phyloP scores from a whole-genome alignment of 2,329 filamentous ascomycete species.

The Davidsoniella eucalypti region DNA sequence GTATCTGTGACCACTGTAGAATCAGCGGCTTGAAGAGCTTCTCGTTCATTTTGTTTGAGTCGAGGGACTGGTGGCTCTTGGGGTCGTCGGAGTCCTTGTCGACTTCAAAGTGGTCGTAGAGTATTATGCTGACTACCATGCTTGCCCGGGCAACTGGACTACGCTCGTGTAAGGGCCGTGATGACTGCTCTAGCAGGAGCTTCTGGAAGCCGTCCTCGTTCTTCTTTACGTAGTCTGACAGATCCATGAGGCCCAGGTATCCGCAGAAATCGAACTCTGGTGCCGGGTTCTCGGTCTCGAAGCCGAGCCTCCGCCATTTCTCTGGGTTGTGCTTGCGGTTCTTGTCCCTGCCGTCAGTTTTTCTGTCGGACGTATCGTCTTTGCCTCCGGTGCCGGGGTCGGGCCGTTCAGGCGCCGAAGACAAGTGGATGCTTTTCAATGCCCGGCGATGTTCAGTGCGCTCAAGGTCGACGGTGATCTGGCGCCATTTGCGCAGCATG shows the following conservation, averaged over 20 bases:
- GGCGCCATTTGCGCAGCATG: slow-evolving; percentile 72
- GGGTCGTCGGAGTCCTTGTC: slow-evolving; percentile 65
- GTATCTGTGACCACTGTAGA: slow-evolving; percentile 82
- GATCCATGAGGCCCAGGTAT: slow-evolving; percentile 92
- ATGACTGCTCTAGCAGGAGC: slow-evolving; percentile 74
- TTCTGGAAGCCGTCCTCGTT: slow-evolving; percentile 90
- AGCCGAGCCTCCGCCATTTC: slow-evolving; percentile 86
- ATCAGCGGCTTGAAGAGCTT: slow-evolving; percentile 73
- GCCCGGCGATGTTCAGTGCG: slow-evolving; percentile 75
- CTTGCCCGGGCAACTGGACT: slow-evolving; percentile 82
- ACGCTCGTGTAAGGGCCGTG: slow-evolving; percentile 50
- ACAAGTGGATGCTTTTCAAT: slow-evolving; percentile 69
- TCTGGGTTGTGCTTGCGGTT: slow-evolving; percentile 65
- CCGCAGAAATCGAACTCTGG: slow-evolving; percentile 74
- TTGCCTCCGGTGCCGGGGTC: slow-evolving; percentile 24
- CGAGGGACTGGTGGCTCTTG: slow-evolving; percentile 57
- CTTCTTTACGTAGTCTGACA: slow-evolving; percentile 83
- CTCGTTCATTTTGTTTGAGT: slow-evolving; percentile 65
- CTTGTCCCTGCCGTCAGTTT: slow-evolving; percentile 31
- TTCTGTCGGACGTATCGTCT: slow-evolving; percentile 18
- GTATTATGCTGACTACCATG: slow-evolving; percentile 66
- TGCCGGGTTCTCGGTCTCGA: slow-evolving; percentile 75
- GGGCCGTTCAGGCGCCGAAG: slow-evolving; percentile 51
- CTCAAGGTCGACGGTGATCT: slow-evolving; percentile 70
- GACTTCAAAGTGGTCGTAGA: slow-evolving; percentile 93